Percentiles rank a stretch among this genome's conserved stretches.
Evolutionary conservation across 495 filamentous ascomycete species (phyloP).

Genomic region (Aspergillus ellipticus): DNA sequence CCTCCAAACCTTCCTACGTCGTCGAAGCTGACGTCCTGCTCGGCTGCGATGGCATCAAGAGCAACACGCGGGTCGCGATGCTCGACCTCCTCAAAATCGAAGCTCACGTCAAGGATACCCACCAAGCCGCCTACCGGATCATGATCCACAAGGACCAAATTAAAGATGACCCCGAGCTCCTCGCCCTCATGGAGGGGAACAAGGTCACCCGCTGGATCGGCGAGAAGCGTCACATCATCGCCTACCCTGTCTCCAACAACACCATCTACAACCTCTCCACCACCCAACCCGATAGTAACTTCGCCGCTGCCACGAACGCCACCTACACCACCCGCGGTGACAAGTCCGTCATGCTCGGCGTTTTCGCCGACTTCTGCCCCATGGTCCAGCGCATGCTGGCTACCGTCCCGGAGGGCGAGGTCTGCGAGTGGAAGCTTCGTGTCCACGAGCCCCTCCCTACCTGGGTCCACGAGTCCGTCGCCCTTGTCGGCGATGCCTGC

Average conservation of each 20-base stretch:
- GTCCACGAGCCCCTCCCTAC: slow-evolving; percentile 65
- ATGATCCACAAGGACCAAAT: slow-evolving; percentile 69
- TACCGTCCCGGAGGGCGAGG: slow-evolving; percentile 75
- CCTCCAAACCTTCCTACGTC: slow-evolving; percentile 41
- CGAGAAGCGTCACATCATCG: slow-evolving; percentile 74
- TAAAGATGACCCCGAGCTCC: slow-evolving; percentile 61
- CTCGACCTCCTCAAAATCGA: slow-evolving; percentile 51
- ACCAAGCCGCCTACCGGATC: slow-evolving; percentile 82
- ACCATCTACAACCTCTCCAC: slow-evolving; percentile 77
- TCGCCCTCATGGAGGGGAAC: slow-evolving; percentile 62
- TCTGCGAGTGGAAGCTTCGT: slow-evolving; percentile 78
- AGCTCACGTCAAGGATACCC: slow-evolving; percentile 63
- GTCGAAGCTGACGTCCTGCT: slow-evolving; percentile 67
- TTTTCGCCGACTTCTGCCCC: slow-evolving; percentile 69
- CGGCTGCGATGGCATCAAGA: slow-evolving; percentile 72
- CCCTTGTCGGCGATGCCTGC: slow-evolving; percentile 74
- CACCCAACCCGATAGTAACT: slow-evolving; percentile 69
- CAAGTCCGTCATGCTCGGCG: slow-evolving; percentile 63
- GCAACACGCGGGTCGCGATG: slow-evolving; percentile 57
- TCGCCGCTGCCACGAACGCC: slow-evolving; percentile 65
- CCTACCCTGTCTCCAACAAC: slow-evolving; percentile 72
- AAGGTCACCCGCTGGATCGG: slow-evolving; percentile 77
- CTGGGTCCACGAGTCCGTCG: slow-evolving; percentile 64
- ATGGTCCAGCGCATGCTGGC: slow-evolving; percentile 68
- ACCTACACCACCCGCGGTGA: slow-evolving; percentile 73